Evolutionary conservation across 208 protist genomes (phyloP), one percentile per base, ranked within the genome.

Genomic region (Acanthamoeba triangularis): DNA sequence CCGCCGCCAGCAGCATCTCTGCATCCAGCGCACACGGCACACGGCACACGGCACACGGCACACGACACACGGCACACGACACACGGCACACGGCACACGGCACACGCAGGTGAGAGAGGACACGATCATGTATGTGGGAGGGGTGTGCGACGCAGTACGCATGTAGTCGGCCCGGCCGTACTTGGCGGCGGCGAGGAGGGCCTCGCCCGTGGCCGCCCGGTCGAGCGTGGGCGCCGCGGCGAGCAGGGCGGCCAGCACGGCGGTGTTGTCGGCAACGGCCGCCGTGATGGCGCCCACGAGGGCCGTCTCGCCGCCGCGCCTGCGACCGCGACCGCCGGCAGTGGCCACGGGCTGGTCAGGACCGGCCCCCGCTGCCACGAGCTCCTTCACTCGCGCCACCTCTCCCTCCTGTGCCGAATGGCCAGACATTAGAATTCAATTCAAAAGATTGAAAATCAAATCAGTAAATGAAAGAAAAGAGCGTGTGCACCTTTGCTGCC

Each of bases 141-240:
- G n/a, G n/a, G n/a, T n/a, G n/a, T n/a, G n/a, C n/a, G n/a, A n/a
- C n/a, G n/a, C n/a, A n/a, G n/a, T 59, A 85, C 78, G 37, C 78
- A 85, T 85, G 78, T 85, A 85, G 78, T 85, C 78, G 25, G 47
- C 16, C 14, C 78, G 78, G 44, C 78, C 78, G 78, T 85, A 85
- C 78, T 85, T 85, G 78, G 78, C 78, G 8, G 78, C 78, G 25
- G 78, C 78, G 47, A 85, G 78, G 49, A 85, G 78, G 44, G 78
- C 78, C 18, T 85, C 78, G 78, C 16, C 78, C 47, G 33, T 85
- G 28, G 78, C 78, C 8, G 44, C 44, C 47, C 37, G 49, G 14
- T 25, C 47, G 47, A 25, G 78, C 78, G 69, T 41, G 69, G 18
- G 28, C 49, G 47, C 78, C 20, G 78, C 49, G 8, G 33, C 72